Conservation (phyloP, 2,329 filamentous ascomycete species). For the Trichophaea hybrida region DNA sequence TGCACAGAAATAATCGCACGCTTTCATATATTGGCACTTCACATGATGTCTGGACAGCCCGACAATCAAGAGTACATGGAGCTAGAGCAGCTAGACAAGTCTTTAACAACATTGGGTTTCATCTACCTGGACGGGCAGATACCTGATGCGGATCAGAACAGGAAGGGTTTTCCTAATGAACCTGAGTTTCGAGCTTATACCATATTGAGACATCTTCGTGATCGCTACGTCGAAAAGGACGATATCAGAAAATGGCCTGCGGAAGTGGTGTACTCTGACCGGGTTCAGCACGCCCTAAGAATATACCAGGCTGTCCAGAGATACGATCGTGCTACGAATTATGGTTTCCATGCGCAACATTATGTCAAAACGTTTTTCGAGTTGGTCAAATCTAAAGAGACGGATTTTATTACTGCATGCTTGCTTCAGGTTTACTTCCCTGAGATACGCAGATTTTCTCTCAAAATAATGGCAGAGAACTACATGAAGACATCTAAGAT, state of each 20-base stretch:
- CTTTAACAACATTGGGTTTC: slow-evolving; percentile 49
- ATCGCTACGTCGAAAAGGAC: slow-evolving; percentile 35
- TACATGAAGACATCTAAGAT: slow-evolving; percentile 35
- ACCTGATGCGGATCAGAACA: neutral
- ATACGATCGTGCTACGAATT: neutral
- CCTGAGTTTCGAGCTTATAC: slow-evolving; percentile 53
- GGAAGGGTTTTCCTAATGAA: slow-evolving; percentile 42
- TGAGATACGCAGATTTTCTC: slow-evolving; percentile 43
- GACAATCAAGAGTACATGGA: slow-evolving; percentile 55
- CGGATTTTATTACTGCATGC: slow-evolving; percentile 57
- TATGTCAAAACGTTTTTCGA: slow-evolving; percentile 40
- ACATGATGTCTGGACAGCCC: slow-evolving; percentile 46
- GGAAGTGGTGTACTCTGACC: slow-evolving; percentile 42
- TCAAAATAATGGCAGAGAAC: slow-evolving; percentile 42
- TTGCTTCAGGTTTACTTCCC: slow-evolving; percentile 55
- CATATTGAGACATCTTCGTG: slow-evolving; percentile 46
- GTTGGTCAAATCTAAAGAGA: slow-evolving; percentile 42
- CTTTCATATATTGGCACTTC: slow-evolving; percentile 51
- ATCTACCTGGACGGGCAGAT: slow-evolving; percentile 41
- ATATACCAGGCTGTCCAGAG: neutral
- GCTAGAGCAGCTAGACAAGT: slow-evolving; percentile 51
- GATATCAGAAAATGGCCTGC: slow-evolving; percentile 41
- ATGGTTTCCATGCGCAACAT: slow-evolving; percentile 2
- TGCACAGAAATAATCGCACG: slow-evolving; percentile 51
- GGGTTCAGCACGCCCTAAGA: slow-evolving; percentile 47